These are phyloP conservation scores for Sphagnum magellanicum DNA, from an alignment of 228 moss, liverwort and hornwort species.

Conservation along the genomic window DNA sequence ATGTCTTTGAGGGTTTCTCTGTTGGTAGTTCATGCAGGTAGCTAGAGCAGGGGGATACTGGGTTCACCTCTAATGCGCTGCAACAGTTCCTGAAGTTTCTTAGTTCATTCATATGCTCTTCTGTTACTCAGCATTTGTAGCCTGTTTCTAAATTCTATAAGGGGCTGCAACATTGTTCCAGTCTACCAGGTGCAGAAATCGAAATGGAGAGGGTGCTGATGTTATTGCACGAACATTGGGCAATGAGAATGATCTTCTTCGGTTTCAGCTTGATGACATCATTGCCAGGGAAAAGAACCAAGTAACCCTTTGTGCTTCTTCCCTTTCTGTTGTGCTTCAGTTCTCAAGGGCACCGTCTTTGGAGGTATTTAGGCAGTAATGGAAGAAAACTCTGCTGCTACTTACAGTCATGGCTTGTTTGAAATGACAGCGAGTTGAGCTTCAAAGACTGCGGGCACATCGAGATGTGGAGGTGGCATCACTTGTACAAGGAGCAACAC, in stretches of 20 bases:
- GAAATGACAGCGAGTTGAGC: slow-evolving; percentile 57
- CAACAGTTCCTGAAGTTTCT: neutral
- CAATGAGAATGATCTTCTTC: slow-evolving; percentile 69
- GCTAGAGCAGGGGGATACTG: neutral
- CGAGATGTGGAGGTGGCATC: slow-evolving; percentile 75
- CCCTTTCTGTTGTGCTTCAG: neutral
- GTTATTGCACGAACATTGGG: slow-evolving; percentile 59
- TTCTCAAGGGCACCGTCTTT: no score
- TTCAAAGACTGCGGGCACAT: slow-evolving; percentile 71
- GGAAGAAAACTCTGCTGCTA: neutral
- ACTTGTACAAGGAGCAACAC: slow-evolving; percentile 57
- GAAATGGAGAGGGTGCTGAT: slow-evolving; percentile 37
- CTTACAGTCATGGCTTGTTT: neutral
- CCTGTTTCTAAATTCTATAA: no score
- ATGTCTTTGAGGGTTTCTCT: neutral
- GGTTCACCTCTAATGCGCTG: no score
- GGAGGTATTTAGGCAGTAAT: neutral
- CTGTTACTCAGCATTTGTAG: neutral
- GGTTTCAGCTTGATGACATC: slow-evolving; percentile 76
- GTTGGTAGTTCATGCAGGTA: neutral
- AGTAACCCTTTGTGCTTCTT: slow-evolving; percentile 12
- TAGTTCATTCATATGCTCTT: neutral
- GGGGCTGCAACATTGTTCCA: neutral
- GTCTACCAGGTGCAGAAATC: slow-evolving; percentile 12
- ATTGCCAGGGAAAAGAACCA: slow-evolving; percentile 74